Percentiles rank a stretch among this genome's conserved stretches.
phyloP scores from a whole-genome alignment of 192 early-diverging fungal species.

The Linnemannia zychae region DNA sequence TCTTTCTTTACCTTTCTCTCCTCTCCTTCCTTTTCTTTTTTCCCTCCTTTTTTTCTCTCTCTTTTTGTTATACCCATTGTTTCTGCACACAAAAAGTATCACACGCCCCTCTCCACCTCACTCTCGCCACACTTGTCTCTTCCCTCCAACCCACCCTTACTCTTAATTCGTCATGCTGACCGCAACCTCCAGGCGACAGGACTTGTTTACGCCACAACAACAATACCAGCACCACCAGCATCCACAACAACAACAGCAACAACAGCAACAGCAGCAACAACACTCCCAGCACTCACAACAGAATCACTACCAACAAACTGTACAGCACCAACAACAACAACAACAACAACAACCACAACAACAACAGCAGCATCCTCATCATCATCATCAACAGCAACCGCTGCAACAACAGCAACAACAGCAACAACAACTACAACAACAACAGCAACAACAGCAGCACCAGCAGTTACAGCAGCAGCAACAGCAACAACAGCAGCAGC shows the following conservation, averaged over 20 bases:
- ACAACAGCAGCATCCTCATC: conserved; percentile 17
- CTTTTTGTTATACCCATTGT: conserved; percentile 12
- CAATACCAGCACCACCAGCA: conserved; percentile 22
- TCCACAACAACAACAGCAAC: conserved; percentile 4
- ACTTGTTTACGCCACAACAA: conserved; percentile 38
- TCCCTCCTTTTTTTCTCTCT: neutral
- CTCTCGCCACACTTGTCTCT: neutral
- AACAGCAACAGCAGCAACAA: conserved; percentile 2
- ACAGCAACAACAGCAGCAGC: conserved; percentile 43
- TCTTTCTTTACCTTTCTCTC: neutral
- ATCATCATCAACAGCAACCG: conserved; percentile 8
- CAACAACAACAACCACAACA: conserved; percentile 16
- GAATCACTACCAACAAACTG: conserved; percentile 9
- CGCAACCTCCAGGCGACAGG: conserved; percentile 47
- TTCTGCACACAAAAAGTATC: neutral
- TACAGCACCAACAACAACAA: conserved; percentile 13
- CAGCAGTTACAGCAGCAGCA: conserved; percentile 30
- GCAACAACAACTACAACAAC: conserved; percentile 11
- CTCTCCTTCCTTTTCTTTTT: neutral
- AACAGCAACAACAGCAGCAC: conserved; percentile 29
- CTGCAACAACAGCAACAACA: conserved; percentile 25
- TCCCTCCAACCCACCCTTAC: neutral
- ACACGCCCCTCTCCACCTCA: neutral
- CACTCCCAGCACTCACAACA: conserved; percentile 15
- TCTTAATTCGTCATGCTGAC: conserved; percentile 47